Conservation (phyloP, 2,329 filamentous ascomycete species). For the Penicillium sclerotiorum region DNA sequence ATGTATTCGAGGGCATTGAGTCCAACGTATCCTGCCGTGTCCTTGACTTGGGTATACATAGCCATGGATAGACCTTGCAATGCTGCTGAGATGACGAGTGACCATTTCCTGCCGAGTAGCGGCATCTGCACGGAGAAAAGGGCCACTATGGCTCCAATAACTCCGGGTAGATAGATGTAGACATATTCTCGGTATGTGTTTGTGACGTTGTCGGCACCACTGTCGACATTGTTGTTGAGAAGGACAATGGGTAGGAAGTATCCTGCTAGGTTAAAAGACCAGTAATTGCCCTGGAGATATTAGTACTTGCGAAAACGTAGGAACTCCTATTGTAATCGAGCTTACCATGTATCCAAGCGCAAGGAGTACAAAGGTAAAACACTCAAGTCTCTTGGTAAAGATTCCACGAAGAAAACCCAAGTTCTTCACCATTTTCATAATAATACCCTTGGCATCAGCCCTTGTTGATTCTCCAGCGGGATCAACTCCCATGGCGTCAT, state of each 20-base stretch:
- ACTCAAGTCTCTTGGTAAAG: no score
- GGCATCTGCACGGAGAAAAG: slow-evolving; percentile 15
- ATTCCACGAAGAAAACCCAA: no score
- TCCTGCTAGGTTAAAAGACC: slow-evolving; percentile 15
- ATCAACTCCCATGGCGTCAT: no score
- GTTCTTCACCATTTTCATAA: no score
- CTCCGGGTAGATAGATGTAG: slow-evolving; percentile 16
- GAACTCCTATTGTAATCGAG: no score
- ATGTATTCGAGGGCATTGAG: slow-evolving; percentile 18
- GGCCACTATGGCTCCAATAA: slow-evolving; percentile 14
- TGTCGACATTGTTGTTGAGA: slow-evolving; percentile 15
- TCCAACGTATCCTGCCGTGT: slow-evolving; percentile 12
- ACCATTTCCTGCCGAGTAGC: slow-evolving; percentile 15
- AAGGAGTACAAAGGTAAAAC: no score
- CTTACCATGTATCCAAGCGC: no score
- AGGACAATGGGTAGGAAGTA: slow-evolving; percentile 16
- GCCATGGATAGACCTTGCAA: slow-evolving; percentile 17
- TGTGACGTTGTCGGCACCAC: slow-evolving; percentile 10
- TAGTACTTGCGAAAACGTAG: no score
- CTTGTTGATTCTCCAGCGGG: no score
- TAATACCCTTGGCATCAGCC: no score
- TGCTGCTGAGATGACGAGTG: slow-evolving; percentile 12
- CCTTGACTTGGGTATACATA: slow-evolving; percentile 16
- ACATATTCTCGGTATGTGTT: slow-evolving; percentile 17
- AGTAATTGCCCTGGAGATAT: slow-evolving; percentile 21